Evolutionary conservation across 768 basidiomycete genomes (phyloP).

Genomic region (Amanita phalloides): DNA sequence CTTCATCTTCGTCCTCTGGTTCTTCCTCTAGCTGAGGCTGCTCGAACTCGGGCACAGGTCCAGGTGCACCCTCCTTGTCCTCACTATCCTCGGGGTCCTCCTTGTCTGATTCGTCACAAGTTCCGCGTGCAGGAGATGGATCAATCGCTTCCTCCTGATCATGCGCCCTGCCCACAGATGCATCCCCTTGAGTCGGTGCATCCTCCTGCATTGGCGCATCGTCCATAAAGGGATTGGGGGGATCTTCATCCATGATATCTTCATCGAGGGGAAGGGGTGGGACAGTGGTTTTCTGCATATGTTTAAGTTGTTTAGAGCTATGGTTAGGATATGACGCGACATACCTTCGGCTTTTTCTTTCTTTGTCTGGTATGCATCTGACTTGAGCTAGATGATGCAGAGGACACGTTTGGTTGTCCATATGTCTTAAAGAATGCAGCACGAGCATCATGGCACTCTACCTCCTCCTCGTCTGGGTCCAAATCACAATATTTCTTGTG

Average conservation of each 20-base stretch:
- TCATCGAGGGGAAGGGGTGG: not conserved
- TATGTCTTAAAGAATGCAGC: not conserved
- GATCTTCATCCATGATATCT: not conserved
- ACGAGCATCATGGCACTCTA: not conserved
- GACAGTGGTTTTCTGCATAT: not conserved
- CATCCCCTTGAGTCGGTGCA: not conserved
- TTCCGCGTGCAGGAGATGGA: not conserved
- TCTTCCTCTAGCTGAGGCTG: not conserved
- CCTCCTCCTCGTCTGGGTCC: not conserved
- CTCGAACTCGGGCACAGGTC: not conserved
- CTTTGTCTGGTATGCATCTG: not conserved
- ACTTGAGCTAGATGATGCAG: not conserved
- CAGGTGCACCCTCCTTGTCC: not conserved
- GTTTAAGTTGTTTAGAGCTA: not conserved
- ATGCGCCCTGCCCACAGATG: not conserved
- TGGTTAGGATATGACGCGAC: not conserved
- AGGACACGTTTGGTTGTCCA: not conserved
- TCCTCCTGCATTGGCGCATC: not conserved
- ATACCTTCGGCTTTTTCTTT: not conserved
- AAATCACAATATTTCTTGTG: not conserved
- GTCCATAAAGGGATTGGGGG: not conserved
- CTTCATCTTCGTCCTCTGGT: not conserved
- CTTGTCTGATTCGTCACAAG: not conserved
- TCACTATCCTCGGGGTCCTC: not conserved
- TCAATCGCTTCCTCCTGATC: not conserved